phyloP scores from a whole-genome alignment of 2,329 filamentous ascomycete genomes.

The Westerdykella aurantiaca region DNA sequence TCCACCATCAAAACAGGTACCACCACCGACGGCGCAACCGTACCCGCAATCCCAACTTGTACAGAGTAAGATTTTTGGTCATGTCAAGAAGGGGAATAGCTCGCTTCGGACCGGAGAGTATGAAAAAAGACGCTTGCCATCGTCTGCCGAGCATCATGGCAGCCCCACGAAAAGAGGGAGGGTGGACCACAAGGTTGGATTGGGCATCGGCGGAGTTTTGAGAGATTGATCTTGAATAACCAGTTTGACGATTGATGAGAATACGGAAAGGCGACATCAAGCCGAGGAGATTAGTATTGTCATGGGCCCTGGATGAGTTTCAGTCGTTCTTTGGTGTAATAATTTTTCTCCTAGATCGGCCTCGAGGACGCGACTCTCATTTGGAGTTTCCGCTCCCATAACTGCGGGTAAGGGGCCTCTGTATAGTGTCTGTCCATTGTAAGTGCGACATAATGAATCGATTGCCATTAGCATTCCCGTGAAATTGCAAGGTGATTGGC shows the following conservation, averaged over 20 bases:
- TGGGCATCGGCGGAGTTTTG: conserved; percentile 49
- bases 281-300: too few relatives aligned
- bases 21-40: conserved; percentile 29
- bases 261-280: too few relatives aligned
- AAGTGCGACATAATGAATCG: too few relatives aligned
- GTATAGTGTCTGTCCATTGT: conserved; percentile 3
- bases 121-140: conserved; percentile 28
- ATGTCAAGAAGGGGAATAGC: conserved; percentile 51
- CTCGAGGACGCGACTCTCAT: too few relatives aligned
- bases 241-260: too few relatives aligned
- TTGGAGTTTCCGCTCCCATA: too few relatives aligned
- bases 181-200: conserved; percentile 46
- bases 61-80: conserved; percentile 60
- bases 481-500: too few relatives aligned
- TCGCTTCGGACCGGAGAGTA: conserved; percentile 25
- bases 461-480: too few relatives aligned
- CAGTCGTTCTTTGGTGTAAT: too few relatives aligned
- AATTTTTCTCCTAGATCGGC: too few relatives aligned
- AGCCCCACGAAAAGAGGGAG: conserved; percentile 48
- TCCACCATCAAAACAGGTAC: conserved; percentile 31
- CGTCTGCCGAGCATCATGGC: conserved; percentile 24
- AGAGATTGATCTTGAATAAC: conserved; percentile 16
- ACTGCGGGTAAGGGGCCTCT: neutral
- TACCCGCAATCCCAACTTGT: conserved; percentile 38
- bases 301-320: too few relatives aligned